Evolutionary conservation across 805 yeast genomes (phyloP).

Genomic region (Metschnikowia cerradonensis): DNA sequence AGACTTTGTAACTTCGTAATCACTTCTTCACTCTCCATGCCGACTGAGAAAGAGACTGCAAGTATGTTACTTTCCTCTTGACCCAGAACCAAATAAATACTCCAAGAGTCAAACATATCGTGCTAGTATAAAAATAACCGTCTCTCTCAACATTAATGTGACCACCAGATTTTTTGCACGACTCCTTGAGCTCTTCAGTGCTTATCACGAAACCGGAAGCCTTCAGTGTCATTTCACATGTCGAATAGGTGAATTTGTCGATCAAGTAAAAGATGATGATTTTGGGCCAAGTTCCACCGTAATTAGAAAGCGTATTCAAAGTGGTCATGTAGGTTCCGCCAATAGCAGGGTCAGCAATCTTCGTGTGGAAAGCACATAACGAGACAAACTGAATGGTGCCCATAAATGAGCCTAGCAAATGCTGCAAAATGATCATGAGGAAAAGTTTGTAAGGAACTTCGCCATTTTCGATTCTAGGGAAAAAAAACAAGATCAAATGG

Average conservation of each 20-base stretch:
- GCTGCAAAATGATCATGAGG: constrained; percentile 71
- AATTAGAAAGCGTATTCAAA: constrained; percentile 81
- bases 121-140: constrained; percentile 80
- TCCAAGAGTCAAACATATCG: constrained; percentile 68
- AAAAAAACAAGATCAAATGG: constrained; percentile 63
- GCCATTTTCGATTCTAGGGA: constrained; percentile 50
- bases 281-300: constrained; percentile 98
- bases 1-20: not conserved
- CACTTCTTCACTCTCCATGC: constrained; percentile 63
- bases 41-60: constrained; percentile 69
- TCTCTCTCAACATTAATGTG: constrained; percentile 53
- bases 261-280: constrained; percentile 75
- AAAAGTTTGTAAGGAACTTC: constrained; percentile 54
- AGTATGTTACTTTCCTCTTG: constrained; percentile 51
- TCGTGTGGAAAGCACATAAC: constrained; percentile 90
- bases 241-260: constrained; percentile 67
- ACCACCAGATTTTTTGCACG: constrained; percentile 57
- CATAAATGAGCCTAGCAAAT: constrained; percentile 85
- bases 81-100: constrained; percentile 64
- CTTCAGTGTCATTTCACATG: constrained; percentile 42
- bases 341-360: constrained; percentile 89
- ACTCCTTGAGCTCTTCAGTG: constrained; percentile 38
- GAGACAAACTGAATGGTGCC: constrained; percentile 93
- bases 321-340: constrained; percentile 99
- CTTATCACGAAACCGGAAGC: not conserved